Conservation (phyloP, 305 asterid genomes). For the Plantago coronopus region DNA sequence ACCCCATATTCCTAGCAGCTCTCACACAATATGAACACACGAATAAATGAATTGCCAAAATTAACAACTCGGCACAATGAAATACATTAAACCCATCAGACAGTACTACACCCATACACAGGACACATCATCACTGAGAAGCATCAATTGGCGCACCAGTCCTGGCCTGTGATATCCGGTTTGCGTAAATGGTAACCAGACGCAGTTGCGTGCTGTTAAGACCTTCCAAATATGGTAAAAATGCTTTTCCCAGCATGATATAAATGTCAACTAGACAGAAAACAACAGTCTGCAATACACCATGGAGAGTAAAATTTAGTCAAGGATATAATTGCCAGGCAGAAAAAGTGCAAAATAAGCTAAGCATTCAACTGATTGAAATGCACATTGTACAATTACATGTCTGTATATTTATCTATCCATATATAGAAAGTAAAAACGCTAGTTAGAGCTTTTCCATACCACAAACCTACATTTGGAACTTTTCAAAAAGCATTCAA, state of each 20-base stretch:
- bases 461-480: too few species aligned
- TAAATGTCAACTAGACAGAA: constrained; percentile 96
- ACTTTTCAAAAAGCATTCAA: too few species aligned
- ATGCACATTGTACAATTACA: background rate
- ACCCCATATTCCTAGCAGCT: constrained; percentile 18
- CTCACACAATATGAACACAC: constrained; percentile 38
- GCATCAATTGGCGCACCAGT: constrained; percentile 65
- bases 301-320: constrained; percentile 21
- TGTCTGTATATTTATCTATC: background rate
- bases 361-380: background rate
- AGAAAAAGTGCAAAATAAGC: background rate
- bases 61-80: constrained; percentile 18
- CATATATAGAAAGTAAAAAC: background rate
- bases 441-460: background rate
- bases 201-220: constrained; percentile 87
- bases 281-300: constrained; percentile 77
- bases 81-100: constrained; percentile 5
- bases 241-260: constrained; percentile 90
- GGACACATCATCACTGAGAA: constrained; percentile 26
- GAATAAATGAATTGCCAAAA: constrained; percentile 29
- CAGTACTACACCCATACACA: background rate
- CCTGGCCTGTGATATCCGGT: constrained; percentile 97
- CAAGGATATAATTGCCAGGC: constrained; percentile 1
- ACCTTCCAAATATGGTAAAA: constrained; percentile 92
- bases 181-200: constrained; percentile 88